Evolutionary conservation across 306 rosid genomes (phyloP), one percentile per base, ranked within the genome.

Genomic region (Macrotyloma uniflorum): DNA sequence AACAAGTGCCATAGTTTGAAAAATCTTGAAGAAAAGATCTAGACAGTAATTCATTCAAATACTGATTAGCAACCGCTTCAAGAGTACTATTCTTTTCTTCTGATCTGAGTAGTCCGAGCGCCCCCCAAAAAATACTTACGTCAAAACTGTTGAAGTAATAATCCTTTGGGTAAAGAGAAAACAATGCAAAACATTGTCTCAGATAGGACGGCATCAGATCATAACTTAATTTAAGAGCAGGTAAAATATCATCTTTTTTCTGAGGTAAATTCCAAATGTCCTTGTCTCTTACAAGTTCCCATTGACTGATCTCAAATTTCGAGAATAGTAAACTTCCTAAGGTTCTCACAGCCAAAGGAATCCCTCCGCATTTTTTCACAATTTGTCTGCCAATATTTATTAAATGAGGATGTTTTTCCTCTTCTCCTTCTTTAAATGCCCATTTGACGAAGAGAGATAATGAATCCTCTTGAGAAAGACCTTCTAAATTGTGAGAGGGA

Each of bases 341-440:
- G n/a, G 86, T 84, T 28, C 79, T 84, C 35, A 82, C 15, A 0
- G 83, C 85, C 62, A 84, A 70, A 0, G 78, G 88, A 75, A 87
- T 59, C 15, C 88, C 85, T 18, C 19, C 3, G 42, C 90, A 84
- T 59, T 81, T 87, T 4, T 59, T 10, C 14, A 58, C 84, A 58
- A 84, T 76, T 4, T 57, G 72, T 3, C 28, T 22, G 19, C 79
- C 88, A 20, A 84, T 76, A 5, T 51, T 11, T 12, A 69, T 0
- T 5, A 86, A 46, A 0, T 76, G 11, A 3, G 80, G 83, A 55
- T 70, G 18, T 0, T 7, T 58, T 54, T 20, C 26, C 32, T 77
- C 86, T 20, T 51, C 79, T 6, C 58, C 78, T 16, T 64, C 77
- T 33, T 38, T 59, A 47, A 87, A 87, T 51, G 90, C 85, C 75